Base-by-base conservation (phyloP, 164 flowering plant species). In the Sextonia rubra region DNA sequence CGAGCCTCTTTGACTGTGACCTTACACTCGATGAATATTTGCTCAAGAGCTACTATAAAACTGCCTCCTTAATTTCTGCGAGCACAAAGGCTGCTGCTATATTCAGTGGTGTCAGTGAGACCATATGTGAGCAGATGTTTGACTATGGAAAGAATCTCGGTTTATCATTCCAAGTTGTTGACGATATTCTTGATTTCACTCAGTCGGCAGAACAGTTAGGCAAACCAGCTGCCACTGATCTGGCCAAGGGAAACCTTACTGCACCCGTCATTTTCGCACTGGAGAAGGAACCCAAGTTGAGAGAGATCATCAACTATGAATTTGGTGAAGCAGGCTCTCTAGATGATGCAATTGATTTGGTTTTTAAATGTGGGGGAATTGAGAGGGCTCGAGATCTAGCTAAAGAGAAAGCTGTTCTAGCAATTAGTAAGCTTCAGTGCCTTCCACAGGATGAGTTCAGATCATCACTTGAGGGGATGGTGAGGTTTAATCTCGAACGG, bases 181-280 rank as follows among this genome's bases (percentile, higher is more conserved):
- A 94, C 62, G 99, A 94, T 83, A 91, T 94, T 72, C 74, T 94
- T 77, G 99, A 94, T 75, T 92, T 94, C 75, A 94, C 99, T 2
- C 97, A 94, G 72, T 90, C 99, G 1, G 85, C 93, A 18, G 91
- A 94, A 81, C 97, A 92, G 78, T 87, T 94, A 4, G 99, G 99
- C 52, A 94, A 94, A 80, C 99, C 99, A 0, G 94, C 97, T 2
- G 99, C 86, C 3, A 83, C 81, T 82, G 99, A 94, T 80, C 77
- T 94, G 73, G 91, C 83, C 3, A 89, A 88, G 66, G 99, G 99
- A n/a, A 94, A 92, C 79, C 79, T 94, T 52, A 94, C 97, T 11
- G 99, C 99, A 4, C 97, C 99, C 0, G 95, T 92, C 9, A 91
- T 92, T 61, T 94, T 88, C 73, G 97, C 99, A 22, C 81, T 94